Base-by-base conservation (phyloP, 75 land plant genomes). In the Cupressus sempervirens region DNA sequence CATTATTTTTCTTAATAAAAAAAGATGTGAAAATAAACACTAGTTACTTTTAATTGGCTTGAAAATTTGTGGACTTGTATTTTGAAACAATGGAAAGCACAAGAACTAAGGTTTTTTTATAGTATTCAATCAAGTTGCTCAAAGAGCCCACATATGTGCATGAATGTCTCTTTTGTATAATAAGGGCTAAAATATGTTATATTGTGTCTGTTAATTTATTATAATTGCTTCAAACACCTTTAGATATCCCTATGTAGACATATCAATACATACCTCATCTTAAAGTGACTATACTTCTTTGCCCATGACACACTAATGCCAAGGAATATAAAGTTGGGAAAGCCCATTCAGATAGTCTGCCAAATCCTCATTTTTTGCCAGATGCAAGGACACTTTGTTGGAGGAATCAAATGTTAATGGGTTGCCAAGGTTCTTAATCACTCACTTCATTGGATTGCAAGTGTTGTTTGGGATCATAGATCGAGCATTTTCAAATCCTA, bases 211-310 rank as follows among this genome's bases (percentile, higher is more conserved):
- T 79, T 45, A 76, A 79, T n/a, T 45, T 45, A 1, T 79, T 8
- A 6, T 0, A n/a, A 26, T 10, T 26, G 9, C 68, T 18, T 58
- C 84, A 86, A 91, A 93, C 94, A 8, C 92, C 88, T 34, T 29
- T 89, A 81, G 89, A 92, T 81, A 93, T 91, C 36, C 91, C 96
- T 12, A 88, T 90, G 74, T 93, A 91, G n/a, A 92, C 92, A 56
- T 95, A 89, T 86, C 90, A 93, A 75, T 90, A 89, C 80, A 89
- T 92, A 62, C 93, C 94, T 53, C 91, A 93, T 93, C 92, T 36
- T 85, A 90, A 29, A 89, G 86, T 83, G 96, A 96, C 65, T 89
- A 76, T 18, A 34, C 84, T 50, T 41, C 62, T 34, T 85, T 84
- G n/a, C n/a, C n/a, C n/a, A n/a, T 23, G 95, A 93, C 68, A 53